Evolutionary conservation across 192 early-diverging fungal genomes (phyloP), one percentile per base, ranked within the genome.

Genomic region (Endogone sp.): DNA sequence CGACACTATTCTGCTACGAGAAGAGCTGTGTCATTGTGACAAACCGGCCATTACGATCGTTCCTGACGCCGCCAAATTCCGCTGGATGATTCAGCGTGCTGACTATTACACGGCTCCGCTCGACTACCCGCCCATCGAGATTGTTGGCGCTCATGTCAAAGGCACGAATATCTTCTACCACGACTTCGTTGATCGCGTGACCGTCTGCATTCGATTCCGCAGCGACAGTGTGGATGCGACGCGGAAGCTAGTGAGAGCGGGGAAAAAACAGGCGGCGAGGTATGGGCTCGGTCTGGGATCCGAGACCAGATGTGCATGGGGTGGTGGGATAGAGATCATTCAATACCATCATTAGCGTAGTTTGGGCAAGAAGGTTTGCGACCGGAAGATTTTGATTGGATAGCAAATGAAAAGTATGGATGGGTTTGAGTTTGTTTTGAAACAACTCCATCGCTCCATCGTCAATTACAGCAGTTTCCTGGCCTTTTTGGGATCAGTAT

Each of bases 271-370:
- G 59, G 65, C 65, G 24, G 29, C 59, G 4, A 55, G 37, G 27
- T 67, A 27, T 30, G 20, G 59, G 20, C 59, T 67, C 27, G 6
- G 24, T 67, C n/a, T 67, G 65, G 65, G 65, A 67, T 58, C 29
- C 22, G 6, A 64, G 22, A 0, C 23, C 56, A 8, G 49, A 21
- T 4, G n/a, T 44, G 23, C 29, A 29, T 31, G 44, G 59, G 2
- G 29, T 27, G 25, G 27, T 16, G 29, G 29, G 27, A 57, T 22
- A 3, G 55, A 13, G 24, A 56, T 9, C 56, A 67, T 29, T 59
- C 27, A 11, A 67, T 67, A 3, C 30, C 65, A 2, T 55, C 54
- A 13, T 44, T 67, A n/a, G 55, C 65, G 27, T 23, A 11, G 16
- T 67, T 58, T 20, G 55, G 59, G 56, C 56, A 44, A 59, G 22